A percentile compares a stretch with the other conserved stretches of the same genome.
phyloP scores from a whole-genome alignment of 176 grass and related monocot genomes.

The Luzula sylvatica region DNA sequence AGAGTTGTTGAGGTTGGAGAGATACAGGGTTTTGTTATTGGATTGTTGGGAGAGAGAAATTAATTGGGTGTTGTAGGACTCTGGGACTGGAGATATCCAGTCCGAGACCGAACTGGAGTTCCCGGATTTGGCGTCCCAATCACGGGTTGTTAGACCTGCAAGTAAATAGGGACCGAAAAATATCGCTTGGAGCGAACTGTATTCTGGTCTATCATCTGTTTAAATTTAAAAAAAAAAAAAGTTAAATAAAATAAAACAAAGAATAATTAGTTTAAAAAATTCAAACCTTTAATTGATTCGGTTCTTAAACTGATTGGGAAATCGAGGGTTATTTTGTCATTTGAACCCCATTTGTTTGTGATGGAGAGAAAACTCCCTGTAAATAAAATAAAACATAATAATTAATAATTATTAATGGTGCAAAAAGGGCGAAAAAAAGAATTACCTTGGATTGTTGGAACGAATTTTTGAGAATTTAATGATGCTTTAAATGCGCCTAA shows the following conservation, averaged over 20 bases:
- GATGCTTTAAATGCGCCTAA: slow-evolving; percentile 33
- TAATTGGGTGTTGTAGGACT: slow-evolving; percentile 56
- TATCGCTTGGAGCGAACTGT: slow-evolving; percentile 49
- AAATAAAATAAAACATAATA: neutral
- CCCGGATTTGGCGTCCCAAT: slow-evolving; percentile 54
- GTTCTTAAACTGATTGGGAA: slow-evolving; percentile 49
- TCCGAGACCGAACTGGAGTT: slow-evolving; percentile 33
- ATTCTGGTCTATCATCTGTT: slow-evolving; percentile 70
- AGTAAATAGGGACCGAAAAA: slow-evolving; percentile 88
- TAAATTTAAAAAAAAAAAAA: slow-evolving; percentile 4
- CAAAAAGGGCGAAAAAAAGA: neutral
- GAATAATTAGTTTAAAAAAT: neutral
- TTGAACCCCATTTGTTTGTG: slow-evolving; percentile 47
- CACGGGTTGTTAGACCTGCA: slow-evolving; percentile 54
- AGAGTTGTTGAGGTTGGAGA: slow-evolving; percentile 51
- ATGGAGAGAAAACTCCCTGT: slow-evolving; percentile 59
- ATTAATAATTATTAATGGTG: neutral
- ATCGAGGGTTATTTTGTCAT: slow-evolving; percentile 43
- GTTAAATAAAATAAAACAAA: neutral
- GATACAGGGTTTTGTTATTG: slow-evolving; percentile 25
- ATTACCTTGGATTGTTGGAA: slow-evolving; percentile 49
- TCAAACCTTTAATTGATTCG: slow-evolving; percentile 71
- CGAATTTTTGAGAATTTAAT: slow-evolving; percentile 48
- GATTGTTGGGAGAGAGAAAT: slow-evolving; percentile 39
- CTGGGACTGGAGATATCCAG: slow-evolving; percentile 54